These are phyloP conservation scores for Solanum habrochaites DNA, from an alignment of 257 asterid species.

Conservation along the genomic window DNA sequence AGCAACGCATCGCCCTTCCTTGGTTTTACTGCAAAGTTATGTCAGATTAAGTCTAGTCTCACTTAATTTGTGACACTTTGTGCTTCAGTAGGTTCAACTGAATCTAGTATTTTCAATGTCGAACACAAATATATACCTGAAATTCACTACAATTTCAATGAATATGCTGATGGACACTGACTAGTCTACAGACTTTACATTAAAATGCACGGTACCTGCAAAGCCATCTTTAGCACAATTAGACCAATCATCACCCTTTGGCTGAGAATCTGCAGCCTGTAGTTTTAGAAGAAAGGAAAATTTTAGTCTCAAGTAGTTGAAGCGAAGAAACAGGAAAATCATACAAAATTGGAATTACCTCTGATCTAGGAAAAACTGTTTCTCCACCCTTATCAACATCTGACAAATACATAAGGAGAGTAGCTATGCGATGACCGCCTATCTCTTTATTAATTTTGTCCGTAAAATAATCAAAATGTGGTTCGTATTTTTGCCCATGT, in stretches of 20 bases:
- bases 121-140: background rate
- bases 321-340: background rate
- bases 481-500: constrained; percentile 83
- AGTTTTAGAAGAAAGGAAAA: background rate
- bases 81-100: background rate
- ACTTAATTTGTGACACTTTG: background rate
- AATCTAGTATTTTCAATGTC: background rate
- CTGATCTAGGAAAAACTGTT: constrained; percentile 70
- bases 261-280: constrained; percentile 43
- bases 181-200: background rate
- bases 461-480: constrained; percentile 70
- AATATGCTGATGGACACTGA: background rate
- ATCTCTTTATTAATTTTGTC: constrained; percentile 60
- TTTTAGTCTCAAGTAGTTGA: background rate
- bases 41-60: background rate
- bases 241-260: constrained; percentile 66
- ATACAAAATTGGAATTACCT: constrained; percentile 14
- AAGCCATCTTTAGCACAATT: constrained; percentile 82
- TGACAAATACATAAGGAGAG: constrained; percentile 85
- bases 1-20: constrained; percentile 61
- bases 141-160: background rate
- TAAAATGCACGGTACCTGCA: constrained; percentile 34
- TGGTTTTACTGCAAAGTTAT: constrained; percentile 57
- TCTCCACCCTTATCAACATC: constrained; percentile 73
- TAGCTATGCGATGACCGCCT: constrained; percentile 87